A percentile compares a stretch with the other conserved stretches of the same genome.
These are phyloP conservation scores for Daldinia decipiens DNA, from an alignment of 495 filamentous ascomycete genomes.

Conservation along the genomic window DNA sequence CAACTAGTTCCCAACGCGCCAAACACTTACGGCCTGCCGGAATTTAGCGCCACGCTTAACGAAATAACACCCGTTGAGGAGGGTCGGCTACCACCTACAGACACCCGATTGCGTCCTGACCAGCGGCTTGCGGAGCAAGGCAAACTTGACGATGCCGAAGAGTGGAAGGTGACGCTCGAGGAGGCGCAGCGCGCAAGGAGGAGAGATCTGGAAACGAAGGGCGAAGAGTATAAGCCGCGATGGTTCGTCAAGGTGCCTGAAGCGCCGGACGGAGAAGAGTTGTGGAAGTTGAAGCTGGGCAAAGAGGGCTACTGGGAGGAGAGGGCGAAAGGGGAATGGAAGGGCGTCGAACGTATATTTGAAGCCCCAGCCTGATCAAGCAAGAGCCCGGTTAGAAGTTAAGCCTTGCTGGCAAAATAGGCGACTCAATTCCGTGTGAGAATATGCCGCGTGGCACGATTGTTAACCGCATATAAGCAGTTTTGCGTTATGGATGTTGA, in stretches of 20 bases:
- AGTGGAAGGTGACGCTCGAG: slow-evolving; percentile 82
- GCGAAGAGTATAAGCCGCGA: slow-evolving; percentile 73
- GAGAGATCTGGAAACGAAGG: slow-evolving; percentile 76
- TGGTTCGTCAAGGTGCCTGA: slow-evolving; percentile 80
- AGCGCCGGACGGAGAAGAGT: slow-evolving; percentile 70
- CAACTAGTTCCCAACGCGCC: slow-evolving; percentile 77
- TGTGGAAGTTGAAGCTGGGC: slow-evolving; percentile 83
- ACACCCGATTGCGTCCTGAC: slow-evolving; percentile 86
- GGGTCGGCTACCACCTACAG: slow-evolving; percentile 76
- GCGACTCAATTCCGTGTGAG: not conserved
- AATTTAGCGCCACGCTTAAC: slow-evolving; percentile 87
- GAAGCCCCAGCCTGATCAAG: slow-evolving; percentile 28
- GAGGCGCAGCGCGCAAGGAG: slow-evolving; percentile 83
- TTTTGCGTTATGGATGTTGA: not conserved
- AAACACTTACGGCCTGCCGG: slow-evolving; percentile 85
- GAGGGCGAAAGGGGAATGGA: slow-evolving; percentile 74
- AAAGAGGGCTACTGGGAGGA: slow-evolving; percentile 95
- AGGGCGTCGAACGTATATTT: slow-evolving; percentile 77
- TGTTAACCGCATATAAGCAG: not conserved
- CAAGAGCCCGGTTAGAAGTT: not conserved
- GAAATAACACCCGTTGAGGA: slow-evolving; percentile 86
- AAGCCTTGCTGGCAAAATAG: slow-evolving; percentile 1
- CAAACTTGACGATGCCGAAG: slow-evolving; percentile 84
- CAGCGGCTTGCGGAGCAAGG: slow-evolving; percentile 88
- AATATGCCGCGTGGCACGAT: slow-evolving; percentile 5